Base-by-base conservation (phyloP, 1,284 basidiomycete species). In the Melampsora occidentalis region DNA sequence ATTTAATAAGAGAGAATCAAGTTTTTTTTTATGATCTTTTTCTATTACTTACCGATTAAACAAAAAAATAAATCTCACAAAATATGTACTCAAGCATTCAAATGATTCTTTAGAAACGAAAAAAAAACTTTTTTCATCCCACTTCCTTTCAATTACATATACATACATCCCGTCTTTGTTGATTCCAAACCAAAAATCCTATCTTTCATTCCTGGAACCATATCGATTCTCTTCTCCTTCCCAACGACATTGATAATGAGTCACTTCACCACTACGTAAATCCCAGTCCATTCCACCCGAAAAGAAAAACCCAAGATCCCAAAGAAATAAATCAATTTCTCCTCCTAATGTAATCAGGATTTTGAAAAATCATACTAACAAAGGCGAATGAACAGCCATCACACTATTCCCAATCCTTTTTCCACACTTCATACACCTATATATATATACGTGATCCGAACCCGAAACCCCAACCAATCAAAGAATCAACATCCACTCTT, bases 321-420 rank as follows among this genome's bases (percentile, higher is more conserved):
- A 59, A 63, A 35, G 2, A 33, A 22, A 73, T 25, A 25, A 25
- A 25, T 25, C 25, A 25, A 25, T 25, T 25, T 25, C 25, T 25
- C 1, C 22, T 42, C n/a, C 12, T 0, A 67, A 61, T n/a, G 5
- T 71, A 72, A 49, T 42, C 57, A 25, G 78, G 57, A 25, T 25
- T 25, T 69, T 72, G 76, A 0, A 68, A 25, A 25, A 25, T 25
- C 25, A 25, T 88, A 86, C 78, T 78, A 67, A 80, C 81, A 65
- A 76, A 12, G 94, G 94, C 20, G 90, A 86, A 85, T 96, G 94
- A 0, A 98, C 93, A 0, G 95, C 93, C 80, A 99, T 94, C 51
- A 97, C 94, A 78, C 92, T 95, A 80, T 90, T 91, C 0, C 97
- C 97, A 35, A 99, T 85, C 25, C 95, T 88, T 81, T 98, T 98